Conservation (phyloP, 179 eudicot species). For the Heliamphora pulchella region DNA sequence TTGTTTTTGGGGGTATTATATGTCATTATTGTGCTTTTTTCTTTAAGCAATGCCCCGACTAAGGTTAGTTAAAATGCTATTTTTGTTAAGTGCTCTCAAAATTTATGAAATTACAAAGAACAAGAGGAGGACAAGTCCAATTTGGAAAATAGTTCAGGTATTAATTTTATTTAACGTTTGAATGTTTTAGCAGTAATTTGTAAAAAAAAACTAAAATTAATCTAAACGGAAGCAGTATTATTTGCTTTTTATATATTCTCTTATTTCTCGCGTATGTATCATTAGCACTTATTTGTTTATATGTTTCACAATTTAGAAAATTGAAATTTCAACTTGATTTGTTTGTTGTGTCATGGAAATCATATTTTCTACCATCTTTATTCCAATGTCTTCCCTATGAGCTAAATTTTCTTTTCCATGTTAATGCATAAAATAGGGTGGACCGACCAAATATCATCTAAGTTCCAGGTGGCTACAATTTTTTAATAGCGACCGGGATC, state of each 20-base stretch:
- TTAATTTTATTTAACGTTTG: too few species aligned
- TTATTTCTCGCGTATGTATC: neutral
- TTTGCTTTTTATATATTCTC: neutral
- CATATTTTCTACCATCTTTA: neutral
- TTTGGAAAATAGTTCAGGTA: too few species aligned
- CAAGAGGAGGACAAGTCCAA: too few species aligned
- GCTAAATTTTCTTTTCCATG: neutral
- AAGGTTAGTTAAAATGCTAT: too few species aligned
- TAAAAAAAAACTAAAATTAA: neutral
- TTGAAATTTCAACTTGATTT: neutral
- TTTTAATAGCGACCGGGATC: conserved; percentile 87
- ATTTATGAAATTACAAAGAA: too few species aligned
- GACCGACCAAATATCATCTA: conserved; percentile 90
- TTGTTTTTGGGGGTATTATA: too few species aligned
- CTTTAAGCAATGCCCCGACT: too few species aligned
- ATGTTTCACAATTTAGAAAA: neutral
- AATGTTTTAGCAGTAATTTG: too few species aligned
- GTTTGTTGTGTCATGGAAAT: neutral
- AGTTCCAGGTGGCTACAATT: conserved; percentile 89
- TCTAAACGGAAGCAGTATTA: neutral
- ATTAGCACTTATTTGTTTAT: neutral
- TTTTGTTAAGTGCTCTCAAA: too few species aligned
- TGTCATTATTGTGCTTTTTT: too few species aligned
- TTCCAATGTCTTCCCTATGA: neutral
- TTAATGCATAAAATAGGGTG: conserved; percentile 56